Conservation (phyloP, 305 asterid species). For the Fraxinus angustifolia region DNA sequence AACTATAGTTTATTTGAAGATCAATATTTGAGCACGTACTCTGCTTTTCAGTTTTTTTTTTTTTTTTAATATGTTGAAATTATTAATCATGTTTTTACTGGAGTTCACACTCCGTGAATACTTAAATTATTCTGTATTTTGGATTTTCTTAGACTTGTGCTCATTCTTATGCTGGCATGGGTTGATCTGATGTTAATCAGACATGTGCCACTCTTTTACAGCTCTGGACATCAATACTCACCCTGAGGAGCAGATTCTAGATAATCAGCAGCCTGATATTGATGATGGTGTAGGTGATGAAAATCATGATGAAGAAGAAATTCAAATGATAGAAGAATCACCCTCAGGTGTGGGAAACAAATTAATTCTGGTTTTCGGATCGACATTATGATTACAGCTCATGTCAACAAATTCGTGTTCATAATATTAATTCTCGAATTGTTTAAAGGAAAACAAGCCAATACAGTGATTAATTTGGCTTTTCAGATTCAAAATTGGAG, state of each 20-base stretch:
- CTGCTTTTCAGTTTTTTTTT: background rate
- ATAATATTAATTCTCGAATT: background rate
- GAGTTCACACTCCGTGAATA: background rate
- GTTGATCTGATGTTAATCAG: constrained; percentile 60
- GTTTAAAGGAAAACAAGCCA: background rate
- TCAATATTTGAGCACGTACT: background rate
- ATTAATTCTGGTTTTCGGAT: background rate
- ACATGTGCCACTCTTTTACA: constrained; percentile 90
- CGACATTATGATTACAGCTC: background rate
- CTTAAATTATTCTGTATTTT: background rate
- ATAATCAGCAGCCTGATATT: constrained; percentile 53
- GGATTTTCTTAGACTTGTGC: background rate
- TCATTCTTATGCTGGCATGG: constrained; percentile 30
- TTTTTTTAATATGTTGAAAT: background rate
- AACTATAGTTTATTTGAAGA: background rate
- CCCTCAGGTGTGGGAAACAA: constrained; percentile 53
- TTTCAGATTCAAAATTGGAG: background rate
- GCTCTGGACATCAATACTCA: constrained; percentile 80
- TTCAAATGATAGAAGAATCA: constrained; percentile 69
- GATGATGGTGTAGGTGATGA: constrained; percentile 64
- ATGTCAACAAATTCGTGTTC: background rate
- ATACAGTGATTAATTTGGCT: background rate
- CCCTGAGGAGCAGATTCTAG: constrained; percentile 83
- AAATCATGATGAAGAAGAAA: constrained; percentile 70
- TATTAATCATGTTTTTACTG: background rate